A percentile compares a stretch with the other conserved stretches of the same genome.
phyloP scores from a whole-genome alignment of 2,329 filamentous ascomycete genomes.

The Penicillium janthinellum region DNA sequence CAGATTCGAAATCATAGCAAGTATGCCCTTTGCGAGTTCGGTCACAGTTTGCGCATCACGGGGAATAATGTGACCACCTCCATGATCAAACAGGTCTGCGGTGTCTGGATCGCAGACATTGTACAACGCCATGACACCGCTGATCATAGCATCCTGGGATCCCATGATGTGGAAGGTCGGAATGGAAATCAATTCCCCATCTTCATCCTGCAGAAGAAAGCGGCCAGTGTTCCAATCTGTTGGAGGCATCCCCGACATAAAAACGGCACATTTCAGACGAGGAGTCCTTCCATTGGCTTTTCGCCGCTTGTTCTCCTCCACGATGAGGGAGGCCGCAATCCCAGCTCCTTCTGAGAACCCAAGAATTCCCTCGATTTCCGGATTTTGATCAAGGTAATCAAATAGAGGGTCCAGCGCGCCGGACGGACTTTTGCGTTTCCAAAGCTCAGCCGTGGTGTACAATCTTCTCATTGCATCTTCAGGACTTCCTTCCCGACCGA shows the following conservation, averaged over 20 bases:
- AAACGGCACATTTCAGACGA: slow-evolving; percentile 26
- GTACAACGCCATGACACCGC: slow-evolving; percentile 44
- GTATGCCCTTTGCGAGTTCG: not conserved
- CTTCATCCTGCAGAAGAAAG: slow-evolving; percentile 22
- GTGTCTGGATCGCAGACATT: slow-evolving; percentile 48
- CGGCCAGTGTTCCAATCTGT: slow-evolving; percentile 19
- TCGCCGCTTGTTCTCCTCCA: slow-evolving; percentile 23
- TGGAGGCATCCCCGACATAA: slow-evolving; percentile 28
- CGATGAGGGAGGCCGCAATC: slow-evolving; percentile 26
- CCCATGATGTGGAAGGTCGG: slow-evolving; percentile 38
- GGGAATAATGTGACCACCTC: slow-evolving; percentile 48
- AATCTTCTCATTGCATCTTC: slow-evolving; percentile 21
- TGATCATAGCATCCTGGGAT: slow-evolving; percentile 44
- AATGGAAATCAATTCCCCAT: slow-evolving; percentile 23
- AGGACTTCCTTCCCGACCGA: slow-evolving; percentile 1
- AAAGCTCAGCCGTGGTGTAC: not conserved
- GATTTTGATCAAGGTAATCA: slow-evolving; percentile 21
- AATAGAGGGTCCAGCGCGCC: slow-evolving; percentile 19
- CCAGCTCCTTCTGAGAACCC: slow-evolving; percentile 31
- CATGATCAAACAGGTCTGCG: slow-evolving; percentile 49
- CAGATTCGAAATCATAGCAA: not conserved
- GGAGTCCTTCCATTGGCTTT: slow-evolving; percentile 18
- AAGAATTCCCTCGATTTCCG: slow-evolving; percentile 28
- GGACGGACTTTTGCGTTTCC: not conserved
- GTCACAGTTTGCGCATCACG: slow-evolving; percentile 14